phyloP scores from a whole-genome alignment of 2,329 filamentous ascomycete genomes.

The Beauveria varroae region DNA sequence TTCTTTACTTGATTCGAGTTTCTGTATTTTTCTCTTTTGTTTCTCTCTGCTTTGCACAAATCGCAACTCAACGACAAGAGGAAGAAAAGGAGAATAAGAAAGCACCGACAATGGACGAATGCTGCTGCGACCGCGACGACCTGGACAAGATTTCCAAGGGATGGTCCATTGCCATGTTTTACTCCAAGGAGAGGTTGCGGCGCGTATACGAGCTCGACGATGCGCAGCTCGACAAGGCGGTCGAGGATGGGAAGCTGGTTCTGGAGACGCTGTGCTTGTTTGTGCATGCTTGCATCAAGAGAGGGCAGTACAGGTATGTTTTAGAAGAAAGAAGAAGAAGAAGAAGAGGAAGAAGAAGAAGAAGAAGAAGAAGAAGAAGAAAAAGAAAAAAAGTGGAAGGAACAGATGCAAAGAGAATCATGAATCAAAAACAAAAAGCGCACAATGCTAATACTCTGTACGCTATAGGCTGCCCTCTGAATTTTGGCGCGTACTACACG shows the following conservation, averaged over 20 bases:
- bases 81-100: not conserved
- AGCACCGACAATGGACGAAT: constrained; percentile 16
- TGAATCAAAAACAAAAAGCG: not conserved
- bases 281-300: constrained; percentile 30
- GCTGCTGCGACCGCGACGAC: constrained; percentile 20
- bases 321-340: not conserved
- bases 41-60: not conserved
- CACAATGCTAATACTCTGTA: no score
- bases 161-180: constrained; percentile 30
- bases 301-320: constrained; percentile 28
- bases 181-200: constrained; percentile 27
- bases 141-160: constrained; percentile 29
- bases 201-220: constrained; percentile 25
- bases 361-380: not conserved
- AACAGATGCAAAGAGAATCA: not conserved
- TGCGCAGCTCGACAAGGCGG: constrained; percentile 25
- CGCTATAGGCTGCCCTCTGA: constrained; percentile 26
- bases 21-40: not conserved
- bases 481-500: constrained; percentile 31
- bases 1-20: not conserved
- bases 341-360: not conserved
- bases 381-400: no score
- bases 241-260: constrained; percentile 26
- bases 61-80: not conserved
- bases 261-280: constrained; percentile 34